Percentiles rank a stretch among this genome's conserved stretches.
These are phyloP conservation scores for Chlamydomonas sphaeroides DNA, from an alignment of 139 green algal species.

Conservation along the genomic window DNA sequence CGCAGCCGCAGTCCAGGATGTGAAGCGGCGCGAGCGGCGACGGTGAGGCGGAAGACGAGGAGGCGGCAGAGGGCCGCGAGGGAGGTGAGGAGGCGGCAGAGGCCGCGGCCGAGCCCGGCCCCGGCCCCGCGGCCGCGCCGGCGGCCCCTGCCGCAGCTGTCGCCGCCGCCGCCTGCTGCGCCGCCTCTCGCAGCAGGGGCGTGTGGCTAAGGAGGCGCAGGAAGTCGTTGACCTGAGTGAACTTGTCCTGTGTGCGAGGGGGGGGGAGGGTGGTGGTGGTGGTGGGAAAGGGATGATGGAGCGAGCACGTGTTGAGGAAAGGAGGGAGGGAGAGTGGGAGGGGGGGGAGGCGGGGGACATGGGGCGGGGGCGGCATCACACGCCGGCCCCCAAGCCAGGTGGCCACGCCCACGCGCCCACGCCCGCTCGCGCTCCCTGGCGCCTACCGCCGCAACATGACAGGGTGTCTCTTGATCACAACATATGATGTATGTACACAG, in stretches of 20 bases:
- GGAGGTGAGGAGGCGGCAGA: neutral
- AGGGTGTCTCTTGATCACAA: too few relatives aligned
- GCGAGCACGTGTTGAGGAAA: neutral
- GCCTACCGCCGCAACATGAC: too few relatives aligned
- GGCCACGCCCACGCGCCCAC: too few relatives aligned
- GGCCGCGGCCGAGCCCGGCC: constrained; percentile 1
- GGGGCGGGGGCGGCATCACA: too few relatives aligned
- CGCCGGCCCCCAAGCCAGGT: too few relatives aligned
- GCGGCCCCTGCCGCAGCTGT: constrained; percentile 21
- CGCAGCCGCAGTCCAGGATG: constrained; percentile 72
- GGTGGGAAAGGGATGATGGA: neutral
- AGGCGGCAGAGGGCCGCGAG: neutral
- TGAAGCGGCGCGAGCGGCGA: constrained; percentile 2
- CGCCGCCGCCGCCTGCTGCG: constrained; percentile 1
- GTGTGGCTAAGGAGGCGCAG: constrained; percentile 64
- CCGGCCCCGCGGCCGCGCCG: neutral
- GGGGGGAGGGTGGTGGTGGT: neutral
- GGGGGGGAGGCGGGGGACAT: neutral
- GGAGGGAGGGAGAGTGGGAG: too few relatives aligned
- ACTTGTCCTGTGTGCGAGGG: constrained; percentile 43
- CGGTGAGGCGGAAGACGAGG: neutral
- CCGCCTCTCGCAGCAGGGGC: constrained; percentile 19
- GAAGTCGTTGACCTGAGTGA: constrained; percentile 72
- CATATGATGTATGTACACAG: too few relatives aligned
- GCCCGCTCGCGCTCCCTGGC: too few relatives aligned